Evolutionary conservation across 2,329 filamentous ascomycete species (phyloP).

Genomic region (Orbilia quercus): DNA sequence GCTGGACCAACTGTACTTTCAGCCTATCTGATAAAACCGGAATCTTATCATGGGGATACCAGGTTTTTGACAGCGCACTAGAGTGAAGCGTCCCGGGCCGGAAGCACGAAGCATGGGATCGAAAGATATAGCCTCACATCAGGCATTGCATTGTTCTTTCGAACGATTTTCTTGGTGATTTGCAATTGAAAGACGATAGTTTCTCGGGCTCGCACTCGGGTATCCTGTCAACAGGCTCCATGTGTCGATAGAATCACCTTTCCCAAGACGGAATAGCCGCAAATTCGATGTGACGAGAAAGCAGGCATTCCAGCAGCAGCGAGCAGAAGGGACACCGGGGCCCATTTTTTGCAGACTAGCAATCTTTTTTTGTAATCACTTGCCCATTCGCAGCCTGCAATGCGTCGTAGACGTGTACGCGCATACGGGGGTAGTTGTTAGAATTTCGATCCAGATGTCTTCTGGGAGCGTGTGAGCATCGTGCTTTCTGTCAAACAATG

Average conservation of each 20-base stretch:
- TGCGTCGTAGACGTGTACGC: constrained; percentile 54
- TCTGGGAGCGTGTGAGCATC: too few species aligned
- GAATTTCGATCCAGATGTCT: background rate
- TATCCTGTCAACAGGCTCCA: constrained; percentile 51
- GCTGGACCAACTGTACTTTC: constrained; percentile 22
- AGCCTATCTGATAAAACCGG: constrained; percentile 21
- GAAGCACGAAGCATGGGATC: too few species aligned
- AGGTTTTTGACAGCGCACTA: constrained; percentile 31
- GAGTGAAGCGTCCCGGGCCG: constrained; percentile 32
- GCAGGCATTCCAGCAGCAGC: constrained; percentile 51
- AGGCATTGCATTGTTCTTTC: constrained; percentile 14
- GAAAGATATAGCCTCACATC: constrained; percentile 20
- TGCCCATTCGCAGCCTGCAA: constrained; percentile 50
- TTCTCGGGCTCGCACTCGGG: too few species aligned
- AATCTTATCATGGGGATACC: constrained; percentile 22
- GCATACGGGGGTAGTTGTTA: constrained; percentile 24
- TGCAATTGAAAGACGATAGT: constrained; percentile 55
- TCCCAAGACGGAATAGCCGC: constrained; percentile 54
- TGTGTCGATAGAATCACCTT: constrained; percentile 56
- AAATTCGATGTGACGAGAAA: constrained; percentile 55
- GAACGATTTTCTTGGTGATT: constrained; percentile 20
- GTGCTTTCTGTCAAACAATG: background rate
- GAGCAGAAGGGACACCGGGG: constrained; percentile 31
- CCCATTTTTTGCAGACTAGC: too few species aligned
- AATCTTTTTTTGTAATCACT: constrained; percentile 43